Percentiles rank a stretch among this genome's conserved stretches.
Evolutionary conservation across 225 moss, liverwort and hornwort genomes (phyloP).

Genomic region (Straminergon stramineum): DNA sequence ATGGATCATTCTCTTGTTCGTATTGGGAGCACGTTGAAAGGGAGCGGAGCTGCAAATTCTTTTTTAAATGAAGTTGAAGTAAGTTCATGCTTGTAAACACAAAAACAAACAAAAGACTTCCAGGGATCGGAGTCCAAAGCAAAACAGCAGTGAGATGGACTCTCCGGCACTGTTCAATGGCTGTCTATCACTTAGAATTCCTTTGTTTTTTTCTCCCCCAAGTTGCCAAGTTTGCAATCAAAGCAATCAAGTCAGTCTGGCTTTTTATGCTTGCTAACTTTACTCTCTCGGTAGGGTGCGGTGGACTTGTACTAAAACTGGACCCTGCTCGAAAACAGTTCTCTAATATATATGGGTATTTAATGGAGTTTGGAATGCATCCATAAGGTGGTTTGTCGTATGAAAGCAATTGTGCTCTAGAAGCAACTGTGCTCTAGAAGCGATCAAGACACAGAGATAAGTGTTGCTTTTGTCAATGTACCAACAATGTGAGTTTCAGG

Average conservation of each 20-base stretch:
- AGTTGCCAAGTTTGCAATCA: not conserved
- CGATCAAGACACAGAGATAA: too few relatives aligned
- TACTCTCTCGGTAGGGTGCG: not conserved
- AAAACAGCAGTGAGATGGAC: not conserved
- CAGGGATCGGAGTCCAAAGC: not conserved
- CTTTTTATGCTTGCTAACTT: not conserved
- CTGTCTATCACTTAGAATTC: not conserved
- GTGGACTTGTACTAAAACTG: not conserved
- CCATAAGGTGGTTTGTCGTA: too few relatives aligned
- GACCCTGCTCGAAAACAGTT: not conserved
- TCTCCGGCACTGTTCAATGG: not conserved
- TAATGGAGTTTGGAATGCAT: not conserved
- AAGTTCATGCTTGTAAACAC: not conserved
- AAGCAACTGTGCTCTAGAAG: too few relatives aligned
- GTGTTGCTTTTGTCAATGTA: too few relatives aligned
- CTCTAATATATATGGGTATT: not conserved
- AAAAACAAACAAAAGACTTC: not conserved
- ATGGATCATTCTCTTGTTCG: not conserved
- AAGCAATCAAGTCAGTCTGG: not conserved
- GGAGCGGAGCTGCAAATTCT: too few relatives aligned
- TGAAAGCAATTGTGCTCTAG: too few relatives aligned
- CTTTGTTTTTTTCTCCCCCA: not conserved
- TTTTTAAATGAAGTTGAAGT: too few relatives aligned
- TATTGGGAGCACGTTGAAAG: constrained; percentile 17
- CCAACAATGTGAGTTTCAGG: too few relatives aligned